phyloP scores from a whole-genome alignment of 257 asterid species.

The Solanum peruvianum region DNA sequence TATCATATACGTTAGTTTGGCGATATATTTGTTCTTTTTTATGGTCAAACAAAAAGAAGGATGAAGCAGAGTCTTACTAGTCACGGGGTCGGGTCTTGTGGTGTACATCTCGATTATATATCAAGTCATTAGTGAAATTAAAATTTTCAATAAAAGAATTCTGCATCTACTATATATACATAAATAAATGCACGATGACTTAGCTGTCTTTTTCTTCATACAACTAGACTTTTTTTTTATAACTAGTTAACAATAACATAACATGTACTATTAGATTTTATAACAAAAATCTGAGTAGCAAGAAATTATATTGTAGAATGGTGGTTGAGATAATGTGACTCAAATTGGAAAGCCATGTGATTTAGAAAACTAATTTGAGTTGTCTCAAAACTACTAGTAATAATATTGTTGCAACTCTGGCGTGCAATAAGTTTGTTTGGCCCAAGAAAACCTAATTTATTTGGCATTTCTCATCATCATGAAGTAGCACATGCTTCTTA shows the following conservation, averaged over 20 bases:
- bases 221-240: background rate
- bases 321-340: background rate
- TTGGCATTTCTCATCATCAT: slow-evolving; percentile 18
- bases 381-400: slow-evolving; percentile 7
- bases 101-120: background rate
- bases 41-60: background rate
- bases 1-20: too few relatives aligned
- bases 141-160: too few relatives aligned
- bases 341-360: slow-evolving; percentile 21
- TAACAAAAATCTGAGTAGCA: background rate
- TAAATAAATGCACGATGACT: too few relatives aligned
- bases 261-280: background rate
- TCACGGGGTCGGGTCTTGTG: background rate
- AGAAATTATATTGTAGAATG: background rate
- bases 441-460: slow-evolving; percentile 26
- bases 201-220: too few relatives aligned
- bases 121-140: background rate
- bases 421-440: background rate
- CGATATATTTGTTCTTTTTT: too few relatives aligned
- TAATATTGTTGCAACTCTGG: background rate
- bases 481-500: slow-evolving; percentile 11
- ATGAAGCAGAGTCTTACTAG: background rate
- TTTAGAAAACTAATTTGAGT: slow-evolving; percentile 19
- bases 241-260: too few relatives aligned
- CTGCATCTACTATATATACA: background rate